Evolutionary conservation across 2,329 filamentous ascomycete genomes (phyloP).

Genomic region (Cadophora luteo-olivacea): DNA sequence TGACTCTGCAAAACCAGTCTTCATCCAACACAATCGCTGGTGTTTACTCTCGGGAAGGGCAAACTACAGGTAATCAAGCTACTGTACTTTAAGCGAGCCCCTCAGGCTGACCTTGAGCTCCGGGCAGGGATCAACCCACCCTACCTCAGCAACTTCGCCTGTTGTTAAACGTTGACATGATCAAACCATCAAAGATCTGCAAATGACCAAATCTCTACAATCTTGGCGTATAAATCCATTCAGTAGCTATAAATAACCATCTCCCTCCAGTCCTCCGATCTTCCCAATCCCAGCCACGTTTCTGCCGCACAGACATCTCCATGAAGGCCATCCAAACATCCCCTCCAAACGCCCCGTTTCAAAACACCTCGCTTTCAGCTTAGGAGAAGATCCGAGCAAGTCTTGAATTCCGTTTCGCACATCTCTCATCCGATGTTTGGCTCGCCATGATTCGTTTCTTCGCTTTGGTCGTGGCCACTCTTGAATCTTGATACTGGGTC

Average conservation of each 20-base stretch:
- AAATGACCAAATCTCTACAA: no score
- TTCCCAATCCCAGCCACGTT: no score
- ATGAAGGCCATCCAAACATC: neutral
- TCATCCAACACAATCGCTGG: neutral
- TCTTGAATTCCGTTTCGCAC: neutral
- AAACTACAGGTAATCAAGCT: neutral
- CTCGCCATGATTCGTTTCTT: neutral
- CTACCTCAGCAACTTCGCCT: neutral
- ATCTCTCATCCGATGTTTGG: constrained; percentile 1
- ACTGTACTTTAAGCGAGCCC: neutral
- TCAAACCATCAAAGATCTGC: no score
- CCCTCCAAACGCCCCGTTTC: neutral
- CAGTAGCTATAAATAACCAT: neutral
- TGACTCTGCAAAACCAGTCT: no score
- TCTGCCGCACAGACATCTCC: no score
- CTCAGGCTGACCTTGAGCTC: neutral
- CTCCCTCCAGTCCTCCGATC: neutral
- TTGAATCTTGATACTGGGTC: constrained; percentile 4
- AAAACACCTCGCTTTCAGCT: neutral
- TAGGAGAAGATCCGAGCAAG: neutral
- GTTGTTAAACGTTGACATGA: no score
- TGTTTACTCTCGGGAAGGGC: neutral
- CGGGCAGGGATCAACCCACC: neutral
- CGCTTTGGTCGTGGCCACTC: neutral
- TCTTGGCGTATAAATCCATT: no score